Percentiles rank a stretch among this genome's conserved stretches.
Evolutionary conservation across 805 yeast species (phyloP).

Genomic region (Yarrowia sp.): DNA sequence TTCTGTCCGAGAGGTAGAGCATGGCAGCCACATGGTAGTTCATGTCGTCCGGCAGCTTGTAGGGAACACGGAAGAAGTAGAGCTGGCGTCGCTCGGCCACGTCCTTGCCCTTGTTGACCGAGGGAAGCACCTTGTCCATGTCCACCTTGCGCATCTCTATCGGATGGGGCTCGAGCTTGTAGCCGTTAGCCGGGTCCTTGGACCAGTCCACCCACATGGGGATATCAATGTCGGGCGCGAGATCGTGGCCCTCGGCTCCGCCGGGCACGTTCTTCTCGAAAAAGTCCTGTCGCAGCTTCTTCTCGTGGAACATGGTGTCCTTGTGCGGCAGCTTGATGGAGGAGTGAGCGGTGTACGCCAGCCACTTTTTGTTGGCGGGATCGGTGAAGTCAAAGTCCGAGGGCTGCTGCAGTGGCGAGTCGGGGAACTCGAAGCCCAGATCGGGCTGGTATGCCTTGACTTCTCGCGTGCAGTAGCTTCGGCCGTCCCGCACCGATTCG

Average conservation of each 20-base stretch:
- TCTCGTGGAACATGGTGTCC: constrained; percentile 25
- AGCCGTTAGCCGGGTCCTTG: constrained; percentile 2
- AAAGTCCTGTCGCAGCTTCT: constrained; percentile 23
- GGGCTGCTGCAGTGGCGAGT: constrained; percentile 29
- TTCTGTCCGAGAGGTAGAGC: constrained; percentile 38
- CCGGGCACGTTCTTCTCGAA: constrained; percentile 26
- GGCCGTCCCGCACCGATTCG: constrained; percentile 35
- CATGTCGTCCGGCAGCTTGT: constrained; percentile 29
- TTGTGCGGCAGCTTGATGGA: constrained; percentile 30
- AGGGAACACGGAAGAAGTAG: constrained; percentile 34
- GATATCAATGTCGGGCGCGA: constrained; percentile 37
- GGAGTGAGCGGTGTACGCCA: constrained; percentile 28
- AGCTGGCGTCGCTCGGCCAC: constrained; percentile 34
- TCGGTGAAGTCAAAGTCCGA: constrained; percentile 10
- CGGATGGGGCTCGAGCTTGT: constrained; percentile 33
- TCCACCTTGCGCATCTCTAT: constrained; percentile 37
- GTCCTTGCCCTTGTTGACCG: constrained; percentile 20
- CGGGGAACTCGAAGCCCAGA: constrained; percentile 30
- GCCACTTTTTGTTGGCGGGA: constrained; percentile 15
- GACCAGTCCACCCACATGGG: constrained; percentile 32
- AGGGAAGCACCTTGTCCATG: constrained; percentile 29
- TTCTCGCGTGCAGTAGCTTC: constrained; percentile 33
- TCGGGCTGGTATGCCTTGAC: constrained; percentile 36
- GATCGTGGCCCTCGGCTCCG: constrained; percentile 29
- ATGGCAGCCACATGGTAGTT: constrained; percentile 38